These are phyloP conservation scores for Helminthosporium solani DNA, from an alignment of 2,329 filamentous ascomycete genomes.

Conservation along the genomic window DNA sequence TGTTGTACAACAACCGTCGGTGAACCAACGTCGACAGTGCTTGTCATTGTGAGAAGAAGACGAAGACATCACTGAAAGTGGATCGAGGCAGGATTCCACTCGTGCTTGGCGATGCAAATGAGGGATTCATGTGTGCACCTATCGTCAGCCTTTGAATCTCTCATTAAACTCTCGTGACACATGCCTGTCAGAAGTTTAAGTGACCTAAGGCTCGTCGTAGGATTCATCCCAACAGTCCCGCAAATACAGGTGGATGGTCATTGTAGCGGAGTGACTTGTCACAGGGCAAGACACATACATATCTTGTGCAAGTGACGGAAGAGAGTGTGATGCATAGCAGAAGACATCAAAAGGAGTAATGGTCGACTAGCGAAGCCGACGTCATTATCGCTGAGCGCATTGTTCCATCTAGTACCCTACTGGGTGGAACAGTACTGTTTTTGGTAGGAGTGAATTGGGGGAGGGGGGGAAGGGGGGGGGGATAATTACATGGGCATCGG, in stretches of 20 bases:
- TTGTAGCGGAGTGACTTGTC: not conserved
- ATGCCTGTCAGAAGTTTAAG: slow-evolving; percentile 14
- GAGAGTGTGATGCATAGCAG: not conserved
- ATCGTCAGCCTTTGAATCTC: not conserved
- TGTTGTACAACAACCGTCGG: not conserved
- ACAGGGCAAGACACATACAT: not conserved
- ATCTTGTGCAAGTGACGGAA: not conserved
- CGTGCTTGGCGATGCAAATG: not conserved
- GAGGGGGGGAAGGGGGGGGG: too few relatives aligned
- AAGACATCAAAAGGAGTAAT: too few relatives aligned
- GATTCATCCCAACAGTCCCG: slow-evolving; percentile 5
- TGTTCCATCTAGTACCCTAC: too few relatives aligned
- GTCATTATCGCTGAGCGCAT: too few relatives aligned
- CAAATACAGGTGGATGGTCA: not conserved
- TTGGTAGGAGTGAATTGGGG: too few relatives aligned
- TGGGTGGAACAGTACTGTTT: too few relatives aligned
- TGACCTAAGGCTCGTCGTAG: slow-evolving; percentile 1
- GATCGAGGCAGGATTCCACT: too few relatives aligned
- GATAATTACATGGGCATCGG: too few relatives aligned
- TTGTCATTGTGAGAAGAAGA: not conserved
- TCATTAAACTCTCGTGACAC: slow-evolving; percentile 1
- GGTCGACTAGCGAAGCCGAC: too few relatives aligned
- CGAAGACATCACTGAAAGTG: too few relatives aligned
- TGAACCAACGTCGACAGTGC: not conserved
- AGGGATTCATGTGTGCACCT: not conserved